Conservation (phyloP, 176 grass and related monocot species). For the Phoenix dactylifera region DNA sequence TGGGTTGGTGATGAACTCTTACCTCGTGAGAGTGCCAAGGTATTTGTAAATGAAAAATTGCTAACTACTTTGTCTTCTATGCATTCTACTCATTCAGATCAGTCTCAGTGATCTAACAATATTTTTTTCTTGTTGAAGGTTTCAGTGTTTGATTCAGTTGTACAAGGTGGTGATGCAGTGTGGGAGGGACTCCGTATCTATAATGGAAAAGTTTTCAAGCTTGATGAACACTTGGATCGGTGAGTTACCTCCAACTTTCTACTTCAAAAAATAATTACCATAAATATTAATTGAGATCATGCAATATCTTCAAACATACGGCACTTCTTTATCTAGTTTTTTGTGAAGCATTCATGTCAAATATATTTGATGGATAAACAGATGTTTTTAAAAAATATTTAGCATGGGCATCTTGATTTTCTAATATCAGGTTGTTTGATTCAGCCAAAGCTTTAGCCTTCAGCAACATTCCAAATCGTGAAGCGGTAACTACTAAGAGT, state of each 20-base stretch:
- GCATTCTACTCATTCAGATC: not conserved
- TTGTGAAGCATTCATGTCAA: too few relatives aligned
- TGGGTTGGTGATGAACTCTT: slow-evolving; percentile 88
- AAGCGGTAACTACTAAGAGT: slow-evolving; percentile 48
- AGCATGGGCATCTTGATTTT: slow-evolving; percentile 1
- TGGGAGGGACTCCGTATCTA: slow-evolving; percentile 97
- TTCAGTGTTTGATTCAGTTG: slow-evolving; percentile 94
- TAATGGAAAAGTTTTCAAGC: slow-evolving; percentile 83
- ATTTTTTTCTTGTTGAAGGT: slow-evolving; percentile 40
- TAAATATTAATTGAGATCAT: too few relatives aligned
- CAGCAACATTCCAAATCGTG: slow-evolving; percentile 62
- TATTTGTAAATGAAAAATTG: slow-evolving; percentile 22
- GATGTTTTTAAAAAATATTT: too few relatives aligned
- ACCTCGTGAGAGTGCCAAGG: slow-evolving; percentile 82
- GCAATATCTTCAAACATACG: too few relatives aligned
- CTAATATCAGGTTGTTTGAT: slow-evolving; percentile 64
- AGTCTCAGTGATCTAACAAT: slow-evolving; percentile 15
- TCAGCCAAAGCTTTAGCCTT: slow-evolving; percentile 97
- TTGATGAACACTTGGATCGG: slow-evolving; percentile 97
- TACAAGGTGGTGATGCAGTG: slow-evolving; percentile 98
- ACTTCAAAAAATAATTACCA: too few relatives aligned
- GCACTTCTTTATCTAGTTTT: too few relatives aligned
- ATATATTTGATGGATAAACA: too few relatives aligned
- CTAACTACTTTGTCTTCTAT: not conserved
- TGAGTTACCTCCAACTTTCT: slow-evolving; percentile 28